A percentile compares a stretch with the other conserved stretches of the same genome.
These are phyloP conservation scores for Flaveria linearis DNA, from an alignment of 129 eudicot species.

Conservation along the genomic window DNA sequence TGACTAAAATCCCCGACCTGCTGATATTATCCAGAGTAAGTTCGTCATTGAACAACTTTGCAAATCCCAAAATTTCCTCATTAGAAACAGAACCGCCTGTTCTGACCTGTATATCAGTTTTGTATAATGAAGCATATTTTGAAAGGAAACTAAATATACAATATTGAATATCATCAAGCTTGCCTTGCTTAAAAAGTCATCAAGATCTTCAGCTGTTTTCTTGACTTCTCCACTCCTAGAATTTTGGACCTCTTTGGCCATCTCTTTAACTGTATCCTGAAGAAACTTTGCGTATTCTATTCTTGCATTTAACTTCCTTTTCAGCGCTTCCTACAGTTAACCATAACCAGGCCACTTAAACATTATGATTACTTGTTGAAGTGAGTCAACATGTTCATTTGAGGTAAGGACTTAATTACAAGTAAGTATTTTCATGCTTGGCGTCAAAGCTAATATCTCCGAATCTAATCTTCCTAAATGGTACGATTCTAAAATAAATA, in stretches of 20 bases:
- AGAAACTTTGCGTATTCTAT: conserved; percentile 96
- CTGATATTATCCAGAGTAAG: conserved; percentile 93
- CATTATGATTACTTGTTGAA: conserved; percentile 7
- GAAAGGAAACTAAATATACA: conserved; percentile 5
- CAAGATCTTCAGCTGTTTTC: conserved; percentile 99
- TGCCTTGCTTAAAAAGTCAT: conserved; percentile 86
- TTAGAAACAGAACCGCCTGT: conserved; percentile 72
- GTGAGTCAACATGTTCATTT: background rate
- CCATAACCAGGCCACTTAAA: conserved; percentile 19
- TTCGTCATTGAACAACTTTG: conserved; percentile 93
- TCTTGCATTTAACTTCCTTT: conserved; percentile 85
- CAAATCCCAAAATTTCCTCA: conserved; percentile 92
- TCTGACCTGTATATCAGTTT: conserved; percentile 67
- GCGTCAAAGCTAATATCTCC: background rate
- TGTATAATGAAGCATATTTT: conserved; percentile 22
- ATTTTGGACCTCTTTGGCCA: conserved; percentile 96
- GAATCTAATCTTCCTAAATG: conserved; percentile 24
- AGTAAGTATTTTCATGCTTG: background rate
- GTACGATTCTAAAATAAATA: background rate
- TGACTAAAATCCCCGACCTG: conserved; percentile 53
- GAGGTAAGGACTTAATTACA: background rate
- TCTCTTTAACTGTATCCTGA: conserved; percentile 89
- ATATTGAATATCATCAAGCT: conserved; percentile 16
- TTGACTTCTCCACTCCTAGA: conserved; percentile 86
- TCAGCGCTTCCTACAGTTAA: conserved; percentile 73